phyloP scores from a whole-genome alignment of 768 basidiomycete genomes.

The Boletus barrowsii region DNA sequence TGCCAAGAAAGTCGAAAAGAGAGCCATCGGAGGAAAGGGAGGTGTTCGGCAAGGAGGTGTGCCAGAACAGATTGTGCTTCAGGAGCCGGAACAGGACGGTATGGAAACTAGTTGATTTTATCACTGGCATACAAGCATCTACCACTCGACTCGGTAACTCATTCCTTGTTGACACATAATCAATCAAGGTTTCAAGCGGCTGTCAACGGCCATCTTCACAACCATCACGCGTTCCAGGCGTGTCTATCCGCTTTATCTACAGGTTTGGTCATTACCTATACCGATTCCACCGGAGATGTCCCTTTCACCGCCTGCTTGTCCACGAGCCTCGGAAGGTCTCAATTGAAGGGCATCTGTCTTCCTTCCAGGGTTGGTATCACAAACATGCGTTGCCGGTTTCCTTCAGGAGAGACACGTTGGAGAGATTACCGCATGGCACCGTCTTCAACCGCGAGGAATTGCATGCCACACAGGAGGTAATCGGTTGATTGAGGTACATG shows the following conservation, averaged over 20 bases:
- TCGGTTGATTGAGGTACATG: slow-evolving; percentile 2
- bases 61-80: slow-evolving; percentile 32
- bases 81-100: slow-evolving; percentile 44
- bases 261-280: not conserved
- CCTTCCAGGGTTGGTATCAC: not conserved
- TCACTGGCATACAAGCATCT: not conserved
- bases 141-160: not conserved
- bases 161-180: not conserved
- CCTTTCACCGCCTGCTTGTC: not conserved
- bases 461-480: not conserved
- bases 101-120: slow-evolving; percentile 31
- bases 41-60: not conserved
- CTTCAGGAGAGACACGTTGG: not conserved
- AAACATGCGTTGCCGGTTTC: not conserved
- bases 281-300: not conserved
- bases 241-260: not conserved
- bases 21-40: slow-evolving; percentile 9
- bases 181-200: not conserved
- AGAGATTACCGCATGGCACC: not conserved
- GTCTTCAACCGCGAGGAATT: not conserved
- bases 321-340: too few species aligned
- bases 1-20: slow-evolving; percentile 6
- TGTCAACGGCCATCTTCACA: not conserved
- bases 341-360: not conserved
- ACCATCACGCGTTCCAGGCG: not conserved